Percentiles rank a stretch among this genome's conserved stretches.
Conservation (phyloP, 176 grass and related monocot species). For the Thinopyrum elongatum region DNA sequence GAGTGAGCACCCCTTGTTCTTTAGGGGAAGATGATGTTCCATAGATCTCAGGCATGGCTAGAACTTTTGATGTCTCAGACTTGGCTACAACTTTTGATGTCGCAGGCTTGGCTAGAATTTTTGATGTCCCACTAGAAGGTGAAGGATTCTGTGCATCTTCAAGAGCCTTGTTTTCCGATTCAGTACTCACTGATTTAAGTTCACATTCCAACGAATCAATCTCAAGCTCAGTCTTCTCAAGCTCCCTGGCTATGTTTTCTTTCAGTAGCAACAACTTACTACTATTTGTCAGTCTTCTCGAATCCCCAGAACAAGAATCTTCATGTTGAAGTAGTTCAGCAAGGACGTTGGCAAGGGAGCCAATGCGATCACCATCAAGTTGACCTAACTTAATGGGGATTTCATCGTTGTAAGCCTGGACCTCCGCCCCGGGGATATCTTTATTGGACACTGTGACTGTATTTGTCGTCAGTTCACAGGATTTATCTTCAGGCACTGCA, state of each 20-base stretch:
- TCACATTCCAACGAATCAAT: conserved; percentile 88
- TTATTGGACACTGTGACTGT: conserved; percentile 23
- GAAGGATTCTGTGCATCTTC: conserved; percentile 36
- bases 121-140: conserved; percentile 37
- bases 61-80: too few species aligned
- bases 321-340: conserved; percentile 57
- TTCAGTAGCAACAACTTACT: conserved; percentile 73
- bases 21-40: conserved; percentile 9
- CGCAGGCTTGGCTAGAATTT: conserved; percentile 9
- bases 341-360: conserved; percentile 55
- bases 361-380: conserved; percentile 47
- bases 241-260: conserved; percentile 66
- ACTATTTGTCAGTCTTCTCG: conserved; percentile 42
- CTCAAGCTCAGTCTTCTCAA: conserved; percentile 82
- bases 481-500: conserved; percentile 62
- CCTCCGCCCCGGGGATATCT: conserved; percentile 18
- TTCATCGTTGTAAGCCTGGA: conserved; percentile 12
- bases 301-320: conserved; percentile 72
- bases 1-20: conserved; percentile 30
- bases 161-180: conserved; percentile 17
- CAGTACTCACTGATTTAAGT: conserved; percentile 45
- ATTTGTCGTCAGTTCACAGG: conserved; percentile 41
- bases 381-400: conserved; percentile 46
- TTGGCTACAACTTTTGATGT: too few species aligned
- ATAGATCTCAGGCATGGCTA: background rate